phyloP scores from a whole-genome alignment of 1,284 basidiomycete species.

The Hemileccinum hortonii region DNA sequence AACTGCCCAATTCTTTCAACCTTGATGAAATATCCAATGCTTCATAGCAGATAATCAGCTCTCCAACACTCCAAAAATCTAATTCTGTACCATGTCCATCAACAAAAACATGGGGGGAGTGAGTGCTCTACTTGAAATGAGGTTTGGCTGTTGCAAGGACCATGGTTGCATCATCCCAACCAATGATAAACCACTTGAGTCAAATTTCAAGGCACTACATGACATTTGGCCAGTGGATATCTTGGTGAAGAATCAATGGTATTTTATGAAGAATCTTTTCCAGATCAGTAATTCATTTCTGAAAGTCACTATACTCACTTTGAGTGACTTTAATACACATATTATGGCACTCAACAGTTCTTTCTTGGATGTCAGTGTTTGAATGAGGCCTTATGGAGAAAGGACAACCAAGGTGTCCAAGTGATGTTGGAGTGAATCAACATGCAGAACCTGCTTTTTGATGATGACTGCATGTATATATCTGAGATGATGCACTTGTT shows the following conservation, averaged over 20 bases:
- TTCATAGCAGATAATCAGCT: not conserved
- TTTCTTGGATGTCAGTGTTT: not conserved
- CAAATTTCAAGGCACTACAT: not conserved
- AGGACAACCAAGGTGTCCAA: not conserved
- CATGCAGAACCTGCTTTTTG: not conserved
- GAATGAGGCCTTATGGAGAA: not conserved
- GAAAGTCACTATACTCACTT: not conserved
- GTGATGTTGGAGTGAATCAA: not conserved
- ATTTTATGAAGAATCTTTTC: not conserved
- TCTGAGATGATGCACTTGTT: not conserved
- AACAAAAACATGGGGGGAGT: not conserved
- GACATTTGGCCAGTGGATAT: not conserved
- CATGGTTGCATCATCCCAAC: not conserved
- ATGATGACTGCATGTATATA: not conserved
- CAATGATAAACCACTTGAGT: not conserved
- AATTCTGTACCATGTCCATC: not conserved
- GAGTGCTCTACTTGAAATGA: not conserved
- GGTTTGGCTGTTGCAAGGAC: not conserved
- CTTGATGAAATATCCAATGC: not conserved
- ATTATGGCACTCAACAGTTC: not conserved
- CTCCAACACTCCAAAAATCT: not conserved
- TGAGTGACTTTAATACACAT: not conserved
- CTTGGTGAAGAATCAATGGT: not conserved
- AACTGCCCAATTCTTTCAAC: not conserved
- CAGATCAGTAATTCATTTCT: not conserved